Evolutionary conservation across 768 basidiomycete genomes (phyloP).

Genomic region (Hirschioporus abietinus): DNA sequence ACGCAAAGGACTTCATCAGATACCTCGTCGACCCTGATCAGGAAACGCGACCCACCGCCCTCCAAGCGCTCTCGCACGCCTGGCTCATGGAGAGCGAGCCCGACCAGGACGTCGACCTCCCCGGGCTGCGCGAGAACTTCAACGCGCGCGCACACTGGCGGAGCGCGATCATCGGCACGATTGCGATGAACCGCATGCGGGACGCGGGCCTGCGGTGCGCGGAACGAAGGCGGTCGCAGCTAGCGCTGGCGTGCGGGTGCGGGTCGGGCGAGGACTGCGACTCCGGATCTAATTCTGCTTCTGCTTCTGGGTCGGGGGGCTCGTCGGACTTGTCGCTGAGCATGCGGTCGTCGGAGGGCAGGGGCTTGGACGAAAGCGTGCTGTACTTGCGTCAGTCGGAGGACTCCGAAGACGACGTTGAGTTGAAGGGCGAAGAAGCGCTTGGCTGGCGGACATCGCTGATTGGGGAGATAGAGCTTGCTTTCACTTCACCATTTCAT

Average conservation of each 20-base stretch:
- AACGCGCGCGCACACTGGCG: slow-evolving; percentile 22
- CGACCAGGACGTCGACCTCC: slow-evolving; percentile 28
- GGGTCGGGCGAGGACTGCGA: not conserved
- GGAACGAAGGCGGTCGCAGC: not conserved
- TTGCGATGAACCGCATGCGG: slow-evolving; percentile 14
- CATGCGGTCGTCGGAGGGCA: not conserved
- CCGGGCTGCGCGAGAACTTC: slow-evolving; percentile 31
- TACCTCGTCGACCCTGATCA: slow-evolving; percentile 34
- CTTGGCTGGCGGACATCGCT: not conserved
- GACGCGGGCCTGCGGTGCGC: not conserved
- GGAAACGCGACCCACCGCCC: slow-evolving; percentile 33
- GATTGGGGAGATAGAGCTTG: not conserved
- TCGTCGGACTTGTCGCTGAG: not conserved
- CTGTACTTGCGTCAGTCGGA: not conserved
- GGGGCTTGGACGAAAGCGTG: not conserved
- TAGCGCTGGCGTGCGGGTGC: not conserved
- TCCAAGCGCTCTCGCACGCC: slow-evolving; percentile 33
- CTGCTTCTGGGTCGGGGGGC: not conserved
- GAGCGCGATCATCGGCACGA: slow-evolving; percentile 21
- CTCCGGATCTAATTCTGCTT: not conserved
- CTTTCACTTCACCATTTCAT: not conserved
- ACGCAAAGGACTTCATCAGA: slow-evolving; percentile 42
- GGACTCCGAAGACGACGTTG: not conserved
- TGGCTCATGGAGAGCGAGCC: slow-evolving; percentile 27
- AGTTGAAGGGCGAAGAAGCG: not conserved